Evolutionary conservation across 441 rosid species (phyloP).

Genomic region (Eutrema salsugineum): DNA sequence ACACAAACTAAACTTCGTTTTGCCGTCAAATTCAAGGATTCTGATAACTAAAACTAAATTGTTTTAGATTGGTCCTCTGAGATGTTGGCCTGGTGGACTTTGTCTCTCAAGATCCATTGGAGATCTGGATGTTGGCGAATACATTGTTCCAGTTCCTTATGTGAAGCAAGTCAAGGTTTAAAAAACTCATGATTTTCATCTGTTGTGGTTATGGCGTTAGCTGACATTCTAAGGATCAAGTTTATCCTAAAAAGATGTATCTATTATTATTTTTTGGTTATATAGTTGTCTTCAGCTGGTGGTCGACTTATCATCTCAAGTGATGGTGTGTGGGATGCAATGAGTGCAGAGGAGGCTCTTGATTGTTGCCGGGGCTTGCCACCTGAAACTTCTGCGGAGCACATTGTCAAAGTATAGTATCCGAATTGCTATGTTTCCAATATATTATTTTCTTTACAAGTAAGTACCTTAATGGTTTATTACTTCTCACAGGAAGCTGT

Average conservation of each 20-base stretch:
- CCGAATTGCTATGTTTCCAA: background rate
- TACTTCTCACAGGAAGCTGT: slow-evolving; percentile 71
- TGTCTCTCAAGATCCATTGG: slow-evolving; percentile 99
- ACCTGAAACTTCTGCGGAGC: slow-evolving; percentile 86
- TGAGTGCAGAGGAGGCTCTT: slow-evolving; percentile 77
- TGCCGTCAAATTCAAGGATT: background rate
- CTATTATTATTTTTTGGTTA: slow-evolving; percentile 11
- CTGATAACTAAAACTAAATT: slow-evolving; percentile 25
- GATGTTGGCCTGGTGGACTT: slow-evolving; percentile 99
- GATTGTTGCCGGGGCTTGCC: slow-evolving; percentile 93
- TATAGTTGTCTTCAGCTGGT: slow-evolving; percentile 88
- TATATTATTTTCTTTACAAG: background rate
- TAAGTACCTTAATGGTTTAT: slow-evolving; percentile 5
- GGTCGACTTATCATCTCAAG: slow-evolving; percentile 92
- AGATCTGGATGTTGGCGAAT: slow-evolving; percentile 95
- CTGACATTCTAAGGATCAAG: background rate
- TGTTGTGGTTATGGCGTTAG: background rate
- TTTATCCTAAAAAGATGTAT: background rate
- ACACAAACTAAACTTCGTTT: background rate
- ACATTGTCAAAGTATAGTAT: slow-evolving; percentile 73
- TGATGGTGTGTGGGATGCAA: slow-evolving; percentile 99
- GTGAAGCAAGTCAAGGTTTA: slow-evolving; percentile 98
- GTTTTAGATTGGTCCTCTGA: slow-evolving; percentile 89
- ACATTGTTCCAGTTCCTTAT: slow-evolving; percentile 95
- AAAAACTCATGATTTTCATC: background rate